Percentiles rank a stretch among this genome's conserved stretches.
phyloP scores from a whole-genome alignment of 352 stramenopile species.

The Achlya hypogyna region DNA sequence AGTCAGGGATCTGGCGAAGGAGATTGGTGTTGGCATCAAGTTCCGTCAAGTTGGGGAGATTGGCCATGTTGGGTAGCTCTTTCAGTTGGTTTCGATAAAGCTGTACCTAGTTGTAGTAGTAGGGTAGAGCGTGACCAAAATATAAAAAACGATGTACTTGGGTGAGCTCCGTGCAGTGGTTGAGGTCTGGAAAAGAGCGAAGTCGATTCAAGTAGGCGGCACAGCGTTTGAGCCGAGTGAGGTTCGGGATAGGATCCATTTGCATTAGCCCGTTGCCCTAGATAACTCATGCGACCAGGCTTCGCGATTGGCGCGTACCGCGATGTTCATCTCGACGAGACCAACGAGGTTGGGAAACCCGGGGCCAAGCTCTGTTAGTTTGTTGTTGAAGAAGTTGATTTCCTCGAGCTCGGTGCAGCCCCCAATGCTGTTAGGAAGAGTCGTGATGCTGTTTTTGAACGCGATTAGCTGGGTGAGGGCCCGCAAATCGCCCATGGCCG shows the following conservation, averaged over 20 bases:
- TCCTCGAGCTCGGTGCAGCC: conserved; percentile 39
- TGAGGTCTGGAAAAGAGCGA: conserved; percentile 28
- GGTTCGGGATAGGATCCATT: conserved; percentile 1
- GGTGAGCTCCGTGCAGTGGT: conserved; percentile 9
- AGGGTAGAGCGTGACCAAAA: neutral
- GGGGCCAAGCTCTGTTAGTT: conserved; percentile 35
- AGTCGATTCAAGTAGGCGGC: conserved; percentile 58
- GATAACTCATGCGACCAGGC: neutral
- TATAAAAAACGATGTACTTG: neutral
- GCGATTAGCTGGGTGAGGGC: conserved; percentile 12
- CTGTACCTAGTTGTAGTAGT: conserved; percentile 18
- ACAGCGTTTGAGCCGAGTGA: conserved; percentile 35
- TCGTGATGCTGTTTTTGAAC: conserved; percentile 22
- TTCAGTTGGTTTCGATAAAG: conserved; percentile 51
- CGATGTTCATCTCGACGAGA: conserved; percentile 60
- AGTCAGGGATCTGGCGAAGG: conserved; percentile 11
- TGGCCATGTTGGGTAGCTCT: conserved; percentile 50
- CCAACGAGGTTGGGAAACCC: conserved; percentile 40
- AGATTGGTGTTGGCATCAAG: conserved; percentile 23
- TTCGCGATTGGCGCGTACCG: neutral
- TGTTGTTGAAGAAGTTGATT: conserved; percentile 77
- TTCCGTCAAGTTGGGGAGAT: conserved; percentile 14
- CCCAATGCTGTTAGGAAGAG: conserved; percentile 41
- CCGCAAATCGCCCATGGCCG: conserved; percentile 28
- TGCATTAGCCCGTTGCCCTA: conserved; percentile 10